Conservation (phyloP, 169 alveolate species). For the Plasmodium malariae region DNA sequence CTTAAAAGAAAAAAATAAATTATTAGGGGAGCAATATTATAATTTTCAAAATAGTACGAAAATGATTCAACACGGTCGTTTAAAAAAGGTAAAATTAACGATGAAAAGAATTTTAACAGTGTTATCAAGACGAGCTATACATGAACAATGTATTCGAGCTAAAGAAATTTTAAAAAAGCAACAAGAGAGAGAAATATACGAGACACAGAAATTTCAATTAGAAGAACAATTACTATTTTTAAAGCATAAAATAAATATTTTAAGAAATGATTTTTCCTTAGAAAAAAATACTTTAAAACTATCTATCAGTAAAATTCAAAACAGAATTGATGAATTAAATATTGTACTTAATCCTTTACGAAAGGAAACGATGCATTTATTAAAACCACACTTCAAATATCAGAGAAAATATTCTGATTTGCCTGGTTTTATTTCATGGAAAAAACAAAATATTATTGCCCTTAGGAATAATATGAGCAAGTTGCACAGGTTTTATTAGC, state of each 20-base stretch:
- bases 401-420: slow-evolving; percentile 86
- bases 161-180: slow-evolving; percentile 84
- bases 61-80: slow-evolving; percentile 87
- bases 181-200: slow-evolving; percentile 87
- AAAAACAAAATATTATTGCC: slow-evolving; percentile 85
- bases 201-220: slow-evolving; percentile 85
- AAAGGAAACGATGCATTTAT: slow-evolving; percentile 85
- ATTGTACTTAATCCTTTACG: slow-evolving; percentile 84
- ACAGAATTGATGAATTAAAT: slow-evolving; percentile 80
- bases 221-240: slow-evolving; percentile 78
- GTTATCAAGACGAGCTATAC: slow-evolving; percentile 89
- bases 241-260: slow-evolving; percentile 52
- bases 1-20: slow-evolving; percentile 88
- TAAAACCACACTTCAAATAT: slow-evolving; percentile 84
- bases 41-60: slow-evolving; percentile 82
- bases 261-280: slow-evolving; percentile 78
- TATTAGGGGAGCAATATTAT: slow-evolving; percentile 89
- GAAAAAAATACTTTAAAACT: slow-evolving; percentile 80
- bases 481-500: slow-evolving; percentile 77
- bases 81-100: slow-evolving; percentile 88
- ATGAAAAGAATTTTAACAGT: slow-evolving; percentile 90
- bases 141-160: slow-evolving; percentile 90
- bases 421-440: slow-evolving; percentile 88
- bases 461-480: slow-evolving; percentile 78
- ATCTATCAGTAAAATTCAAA: slow-evolving; percentile 77